A percentile compares a stretch with the other conserved stretches of the same genome.
Conservation (phyloP, 2,329 filamentous ascomycete species). For the Magnaporthiopsis rhizophila region DNA sequence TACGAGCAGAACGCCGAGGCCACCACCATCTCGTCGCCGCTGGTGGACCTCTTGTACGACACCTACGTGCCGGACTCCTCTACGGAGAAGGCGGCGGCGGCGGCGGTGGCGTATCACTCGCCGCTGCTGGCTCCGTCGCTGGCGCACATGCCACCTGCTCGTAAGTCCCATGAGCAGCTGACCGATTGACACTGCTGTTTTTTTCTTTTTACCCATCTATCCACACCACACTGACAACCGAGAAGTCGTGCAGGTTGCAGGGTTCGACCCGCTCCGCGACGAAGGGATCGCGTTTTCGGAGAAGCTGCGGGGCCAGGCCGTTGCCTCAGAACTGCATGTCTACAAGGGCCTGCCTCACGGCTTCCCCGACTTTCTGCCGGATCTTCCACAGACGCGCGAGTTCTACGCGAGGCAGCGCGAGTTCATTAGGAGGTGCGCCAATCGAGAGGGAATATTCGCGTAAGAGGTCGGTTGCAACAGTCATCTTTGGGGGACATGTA, state of each 20-base stretch:
- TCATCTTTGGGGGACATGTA: too few relatives aligned
- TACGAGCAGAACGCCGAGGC: slow-evolving; percentile 24
- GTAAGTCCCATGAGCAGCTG: slow-evolving; percentile 22
- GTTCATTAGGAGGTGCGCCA: slow-evolving; percentile 7
- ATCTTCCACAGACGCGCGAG: slow-evolving; percentile 9
- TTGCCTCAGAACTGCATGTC: slow-evolving; percentile 22
- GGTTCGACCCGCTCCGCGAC: slow-evolving; percentile 28
- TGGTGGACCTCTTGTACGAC: slow-evolving; percentile 28
- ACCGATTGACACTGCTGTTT: not conserved
- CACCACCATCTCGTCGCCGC: slow-evolving; percentile 19
- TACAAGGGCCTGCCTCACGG: slow-evolving; percentile 28
- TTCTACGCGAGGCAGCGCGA: slow-evolving; percentile 8
- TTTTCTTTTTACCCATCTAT: too few relatives aligned
- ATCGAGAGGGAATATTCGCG: not conserved
- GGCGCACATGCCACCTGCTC: slow-evolving; percentile 22
- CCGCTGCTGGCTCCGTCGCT: slow-evolving; percentile 25
- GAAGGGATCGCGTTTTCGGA: slow-evolving; percentile 30
- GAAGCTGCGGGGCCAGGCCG: slow-evolving; percentile 23
- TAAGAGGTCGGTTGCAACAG: not conserved
- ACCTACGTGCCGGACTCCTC: slow-evolving; percentile 22
- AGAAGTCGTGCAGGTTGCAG: slow-evolving; percentile 26
- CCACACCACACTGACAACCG: not conserved
- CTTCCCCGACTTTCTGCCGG: slow-evolving; percentile 17
- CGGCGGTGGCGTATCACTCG: slow-evolving; percentile 21
- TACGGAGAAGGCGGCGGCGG: too few relatives aligned